Evolutionary conservation across 2,329 filamentous ascomycete species (phyloP), one percentile per base, ranked within the genome.

Genomic region (Beauveria bassiana): DNA sequence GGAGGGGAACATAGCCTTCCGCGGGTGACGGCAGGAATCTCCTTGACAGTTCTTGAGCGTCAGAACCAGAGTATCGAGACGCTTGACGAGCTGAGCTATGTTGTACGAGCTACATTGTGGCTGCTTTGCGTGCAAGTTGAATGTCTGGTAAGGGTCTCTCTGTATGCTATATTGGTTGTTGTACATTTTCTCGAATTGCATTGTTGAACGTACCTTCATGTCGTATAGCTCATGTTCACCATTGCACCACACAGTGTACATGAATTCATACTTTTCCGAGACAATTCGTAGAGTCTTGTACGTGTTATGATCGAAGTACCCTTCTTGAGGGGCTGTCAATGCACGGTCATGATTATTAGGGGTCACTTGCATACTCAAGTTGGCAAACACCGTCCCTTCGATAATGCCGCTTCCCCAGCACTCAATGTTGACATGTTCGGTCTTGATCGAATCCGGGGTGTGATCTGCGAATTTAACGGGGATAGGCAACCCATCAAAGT

Each of bases 31-130:
- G 67, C 84, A 87, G 0, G 76, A 74, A 3, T 71, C 65, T 2
- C 76, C 79, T 68, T 81, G 79, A 73, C 84, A 87, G 2, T 81
- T 81, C 73, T 87, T 87, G 52, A 84, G 76, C 1, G 86, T 81
- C 57, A 86, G 74, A 16, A 86, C 73, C 2, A 87, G 74, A 1
- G 83, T 75, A 65, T 87, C 84, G 0, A 87, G 75, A 7, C 82
- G 78, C n/a, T 74, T 70, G 7, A 58, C 58, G 38, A 63, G 57
- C 42, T 53, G 51, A 18, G 34, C n/a, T 5, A 63, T 57, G 16
- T 56, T 31, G 22, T 46, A 43, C 6, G 42, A 34, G 10, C 20
- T 20, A 7, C 20, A 20, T 9, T 57, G 26, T 16, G 47, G 10
- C 28, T 53, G 14, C 16, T 43, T 56, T 12, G 53, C 61, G 40